Evolutionary conservation across 2,329 filamentous ascomycete genomes (phyloP), one percentile per base, ranked within the genome.

Genomic region (Alternaria panax): DNA sequence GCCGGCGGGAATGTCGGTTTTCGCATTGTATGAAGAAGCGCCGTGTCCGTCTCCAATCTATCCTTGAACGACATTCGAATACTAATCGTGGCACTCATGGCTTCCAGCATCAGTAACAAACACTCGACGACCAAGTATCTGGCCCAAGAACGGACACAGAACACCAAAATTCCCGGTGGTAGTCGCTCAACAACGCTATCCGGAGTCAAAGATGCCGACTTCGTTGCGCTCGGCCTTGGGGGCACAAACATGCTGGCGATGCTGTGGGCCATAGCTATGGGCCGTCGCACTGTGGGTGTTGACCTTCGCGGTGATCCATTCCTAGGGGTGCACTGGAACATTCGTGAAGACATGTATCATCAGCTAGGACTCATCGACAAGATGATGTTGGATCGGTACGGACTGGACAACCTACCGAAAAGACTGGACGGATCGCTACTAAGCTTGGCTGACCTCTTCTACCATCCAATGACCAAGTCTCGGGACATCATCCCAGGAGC

Each of bases 311-410:
- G 63, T 14, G 63, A 66, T 20, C 63, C 65, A 6, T 64, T 67
- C n/a, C 50, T 67, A 7, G 65, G 60, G 5, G 65, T 67, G 5
- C 63, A 67, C 40, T 67, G 65, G 63, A 67, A 66, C 24, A 67
- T 67, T n/a, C 58, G 63, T 22, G 55, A 64, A 43, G 63, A 66
- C 2, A 55, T 67, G 58, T 67, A 66, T 16, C 65, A 66, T 40
- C 63, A 67, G 43, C 51, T 66, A 4, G 60, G 65, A 8, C 52
- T 67, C 6, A 66, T 67, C n/a, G 63, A 67, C 40, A 60, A 62
- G 38, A 59, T 66, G 60, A 67, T 66, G 60, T 14, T 62, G 30
- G 63, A 62, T 30, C 63, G 63, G 1, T 66, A 64, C 18, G 63
- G 63, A 20, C 5, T 45, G 20, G 51, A 61, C 12, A 57, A 48